Base-by-base conservation (phyloP, 257 asterid species). In the Rhazya stricta region DNA sequence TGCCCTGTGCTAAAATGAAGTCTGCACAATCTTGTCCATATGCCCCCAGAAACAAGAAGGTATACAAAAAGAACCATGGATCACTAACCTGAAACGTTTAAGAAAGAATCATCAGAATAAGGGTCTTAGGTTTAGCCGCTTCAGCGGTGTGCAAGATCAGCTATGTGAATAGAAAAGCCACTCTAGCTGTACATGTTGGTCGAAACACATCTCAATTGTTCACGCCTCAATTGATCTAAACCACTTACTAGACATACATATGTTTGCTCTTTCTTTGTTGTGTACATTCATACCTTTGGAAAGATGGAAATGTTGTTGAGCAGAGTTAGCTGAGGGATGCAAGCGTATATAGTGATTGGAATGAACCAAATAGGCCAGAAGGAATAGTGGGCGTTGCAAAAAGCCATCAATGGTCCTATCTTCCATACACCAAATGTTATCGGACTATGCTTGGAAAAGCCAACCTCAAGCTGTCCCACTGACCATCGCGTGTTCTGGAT, bases 401-500 rank as follows among this genome's bases (percentile, higher is more conserved):
- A 86, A 71, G 86, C 90, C 89, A 86, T 84, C 42, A 91, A 34
- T 9, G 81, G 68, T 56, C 97, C 97, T 37, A 84, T 62, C 21
- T 61, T 68, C 41, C 66, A 71, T 30, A 66, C 84, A 8, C 97
- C 97, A 39, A 37, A 89, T 9, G 89, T 89, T 39, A 85, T 13
- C 23, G 97, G 86, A 77, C 84, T 86, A 37, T 82, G 76, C 81
- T 81, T 89, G 51, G 91, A 86, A 29, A 93, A 75, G 67, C 78
- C 75, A 73, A 93, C 95, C 85, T 93, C 95, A 2, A 87, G 83
- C 12, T 89, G 91, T 37, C 98, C 98, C 5, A 93, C 88, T 2
- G 74, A 53, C 97, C 97, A 93, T 74, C 98, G 71, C 74, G 85
- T 89, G 45, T 62, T 74, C 67, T 91, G 98, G 72, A 81, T 83